Evolutionary conservation across 2,329 filamentous ascomycete genomes (phyloP).

Genomic region (Scleromitrula shiraiana): DNA sequence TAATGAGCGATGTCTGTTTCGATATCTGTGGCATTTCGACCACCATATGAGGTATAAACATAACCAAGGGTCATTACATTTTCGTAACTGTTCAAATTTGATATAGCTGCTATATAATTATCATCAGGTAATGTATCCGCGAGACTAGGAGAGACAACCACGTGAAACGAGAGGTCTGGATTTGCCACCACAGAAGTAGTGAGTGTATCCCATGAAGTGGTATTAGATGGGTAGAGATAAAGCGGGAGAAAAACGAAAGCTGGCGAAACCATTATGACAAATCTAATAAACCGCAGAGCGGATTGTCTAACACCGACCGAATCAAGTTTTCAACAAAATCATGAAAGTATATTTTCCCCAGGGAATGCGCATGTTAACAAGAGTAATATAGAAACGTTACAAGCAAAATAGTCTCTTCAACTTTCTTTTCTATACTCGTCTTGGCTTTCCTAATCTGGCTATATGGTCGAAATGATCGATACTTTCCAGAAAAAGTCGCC

Average conservation of each 20-base stretch:
- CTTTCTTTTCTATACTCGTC: too few relatives aligned
- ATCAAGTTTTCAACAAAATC: not conserved
- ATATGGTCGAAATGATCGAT: not conserved
- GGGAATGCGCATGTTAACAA: not conserved
- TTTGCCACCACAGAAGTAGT: conserved; percentile 14
- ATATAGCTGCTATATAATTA: conserved; percentile 18
- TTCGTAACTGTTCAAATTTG: conserved; percentile 16
- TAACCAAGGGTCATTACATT: conserved; percentile 35
- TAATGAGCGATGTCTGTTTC: conserved; percentile 32
- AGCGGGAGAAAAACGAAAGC: conserved; percentile 20
- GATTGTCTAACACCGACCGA: not conserved
- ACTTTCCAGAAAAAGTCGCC: too few relatives aligned
- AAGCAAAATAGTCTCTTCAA: conserved; percentile 1
- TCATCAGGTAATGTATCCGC: conserved; percentile 12
- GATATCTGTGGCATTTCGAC: conserved; percentile 28
- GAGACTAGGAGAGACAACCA: conserved; percentile 18
- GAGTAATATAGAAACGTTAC: conserved; percentile 3
- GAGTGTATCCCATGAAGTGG: conserved; percentile 18
- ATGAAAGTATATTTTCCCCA: not conserved
- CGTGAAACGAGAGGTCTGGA: conserved; percentile 18
- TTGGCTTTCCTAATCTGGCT: not conserved
- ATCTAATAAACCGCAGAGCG: too few relatives aligned
- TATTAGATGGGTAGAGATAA: conserved; percentile 21
- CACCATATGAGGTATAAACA: conserved; percentile 32
- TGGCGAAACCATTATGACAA: not conserved